phyloP scores from a whole-genome alignment of 768 basidiomycete genomes.

The Daedalea quercina region DNA sequence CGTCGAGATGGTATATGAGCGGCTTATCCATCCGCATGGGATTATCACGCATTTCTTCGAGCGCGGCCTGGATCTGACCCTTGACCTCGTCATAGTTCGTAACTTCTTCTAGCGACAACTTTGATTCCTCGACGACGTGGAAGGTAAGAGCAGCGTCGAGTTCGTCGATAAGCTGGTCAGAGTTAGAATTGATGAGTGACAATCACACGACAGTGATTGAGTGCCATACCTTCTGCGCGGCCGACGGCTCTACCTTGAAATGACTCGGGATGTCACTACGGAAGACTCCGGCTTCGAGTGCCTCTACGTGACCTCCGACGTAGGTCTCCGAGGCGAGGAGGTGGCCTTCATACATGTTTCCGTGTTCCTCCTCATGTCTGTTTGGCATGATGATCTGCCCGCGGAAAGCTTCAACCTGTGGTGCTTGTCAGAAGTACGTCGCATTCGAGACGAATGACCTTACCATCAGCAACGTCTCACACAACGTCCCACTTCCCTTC shows the following conservation, averaged over 20 bases:
- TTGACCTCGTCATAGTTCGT: conserved; percentile 95
- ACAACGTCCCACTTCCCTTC: conserved; percentile 94
- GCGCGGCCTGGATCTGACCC: conserved; percentile 60
- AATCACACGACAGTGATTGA: not conserved
- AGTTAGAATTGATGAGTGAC: conserved; percentile 3
- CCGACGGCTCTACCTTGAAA: conserved; percentile 89
- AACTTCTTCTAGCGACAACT: conserved; percentile 72
- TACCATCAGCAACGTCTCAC: conserved; percentile 97
- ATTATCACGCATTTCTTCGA: conserved; percentile 88
- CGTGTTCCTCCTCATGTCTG: conserved; percentile 86
- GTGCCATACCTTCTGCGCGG: conserved; percentile 68
- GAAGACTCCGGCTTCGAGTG: conserved; percentile 96
- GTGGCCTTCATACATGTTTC: conserved; percentile 93
- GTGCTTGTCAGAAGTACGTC: conserved; percentile 3
- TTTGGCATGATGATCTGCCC: conserved; percentile 97
- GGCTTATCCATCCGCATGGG: conserved; percentile 87
- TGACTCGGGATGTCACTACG: conserved; percentile 91
- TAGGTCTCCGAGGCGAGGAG: conserved; percentile 97
- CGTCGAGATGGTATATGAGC: conserved; percentile 96
- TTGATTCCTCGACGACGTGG: conserved; percentile 81
- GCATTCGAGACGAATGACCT: conserved; percentile 15
- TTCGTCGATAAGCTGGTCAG: conserved; percentile 88
- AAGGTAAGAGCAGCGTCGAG: conserved; percentile 90
- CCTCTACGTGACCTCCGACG: conserved; percentile 98
- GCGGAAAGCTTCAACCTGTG: conserved; percentile 90